phyloP scores from a whole-genome alignment of 164 flowering plant species.

The Warburgia ugandensis region DNA sequence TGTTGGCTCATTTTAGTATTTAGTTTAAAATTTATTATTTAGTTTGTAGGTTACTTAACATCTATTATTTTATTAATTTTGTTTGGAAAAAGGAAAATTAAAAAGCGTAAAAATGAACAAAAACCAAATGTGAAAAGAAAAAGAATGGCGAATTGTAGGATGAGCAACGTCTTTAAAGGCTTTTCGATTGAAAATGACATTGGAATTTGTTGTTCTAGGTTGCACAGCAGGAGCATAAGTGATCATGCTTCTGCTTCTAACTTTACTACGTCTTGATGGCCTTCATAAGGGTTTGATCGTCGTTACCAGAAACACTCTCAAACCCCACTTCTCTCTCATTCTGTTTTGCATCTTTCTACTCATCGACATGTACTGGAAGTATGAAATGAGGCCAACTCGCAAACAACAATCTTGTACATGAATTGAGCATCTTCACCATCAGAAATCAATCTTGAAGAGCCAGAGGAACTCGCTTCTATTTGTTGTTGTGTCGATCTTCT shows the following conservation, averaged over 20 bases:
- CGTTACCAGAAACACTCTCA: constrained; percentile 29
- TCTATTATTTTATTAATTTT: no score
- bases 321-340: constrained; percentile 32
- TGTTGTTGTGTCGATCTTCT: constrained; percentile 69
- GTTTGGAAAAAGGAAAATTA: no score
- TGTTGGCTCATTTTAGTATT: no score
- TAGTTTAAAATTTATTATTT: no score
- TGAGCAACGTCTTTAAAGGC: neutral
- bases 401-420: constrained; percentile 27
- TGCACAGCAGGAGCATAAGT: constrained; percentile 45
- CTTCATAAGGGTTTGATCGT: constrained; percentile 31
- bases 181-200: constrained; percentile 22
- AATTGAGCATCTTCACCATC: constrained; percentile 61
- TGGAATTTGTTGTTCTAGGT: constrained; percentile 41
- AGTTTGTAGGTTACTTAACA: no score
- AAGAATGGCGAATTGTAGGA: no score
- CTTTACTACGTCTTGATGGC: constrained; percentile 28
- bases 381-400: constrained; percentile 32
- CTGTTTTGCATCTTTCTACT: constrained; percentile 38
- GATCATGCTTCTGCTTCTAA: constrained; percentile 37
- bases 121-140: no score
- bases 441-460: constrained; percentile 88
- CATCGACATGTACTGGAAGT: constrained; percentile 47
- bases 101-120: no score
- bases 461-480: constrained; percentile 84